A percentile compares a stretch with the other conserved stretches of the same genome.
phyloP scores from a whole-genome alignment of 306 rosid genomes.

The Prunus fruticosa region DNA sequence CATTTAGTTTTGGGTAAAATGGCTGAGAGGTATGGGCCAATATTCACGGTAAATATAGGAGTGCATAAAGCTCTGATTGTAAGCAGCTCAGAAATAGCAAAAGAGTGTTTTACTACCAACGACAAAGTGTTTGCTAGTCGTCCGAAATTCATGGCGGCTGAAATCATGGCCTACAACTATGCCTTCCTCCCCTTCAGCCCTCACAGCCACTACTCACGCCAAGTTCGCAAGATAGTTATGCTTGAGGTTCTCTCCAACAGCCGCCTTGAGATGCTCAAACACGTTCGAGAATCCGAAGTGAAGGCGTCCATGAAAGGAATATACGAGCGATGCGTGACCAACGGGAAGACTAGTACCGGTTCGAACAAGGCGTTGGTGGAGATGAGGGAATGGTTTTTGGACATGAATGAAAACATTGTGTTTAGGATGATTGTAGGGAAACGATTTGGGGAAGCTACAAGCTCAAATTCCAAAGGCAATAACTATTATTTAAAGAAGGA shows the following conservation, averaged over 20 bases:
- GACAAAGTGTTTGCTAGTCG: constrained; percentile 15
- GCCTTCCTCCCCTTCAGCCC: constrained; percentile 23
- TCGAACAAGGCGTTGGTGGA: constrained; percentile 3
- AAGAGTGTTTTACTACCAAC: constrained; percentile 23
- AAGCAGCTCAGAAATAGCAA: constrained; percentile 14
- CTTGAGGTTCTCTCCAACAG: constrained; percentile 14
- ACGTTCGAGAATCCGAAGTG: constrained; percentile 5
- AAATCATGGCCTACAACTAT: constrained; percentile 12
- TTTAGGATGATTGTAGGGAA: constrained; percentile 7
- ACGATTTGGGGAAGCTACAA: neutral
- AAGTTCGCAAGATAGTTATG: constrained; percentile 12
- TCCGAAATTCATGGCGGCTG: neutral
- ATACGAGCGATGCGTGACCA: neutral
- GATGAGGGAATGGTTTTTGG: constrained; percentile 23
- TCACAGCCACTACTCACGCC: constrained; percentile 18
- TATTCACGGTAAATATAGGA: constrained; percentile 20
- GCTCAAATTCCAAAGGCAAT: neutral
- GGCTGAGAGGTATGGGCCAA: constrained; percentile 29
- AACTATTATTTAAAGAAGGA: neutral
- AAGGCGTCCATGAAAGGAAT: neutral
- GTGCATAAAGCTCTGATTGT: constrained; percentile 5
- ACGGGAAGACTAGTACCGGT: neutral
- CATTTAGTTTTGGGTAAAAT: constrained; percentile 7
- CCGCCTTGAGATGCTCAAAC: constrained; percentile 14
- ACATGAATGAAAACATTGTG: neutral